Percentiles rank a stretch among this genome's conserved stretches.
phyloP scores from a whole-genome alignment of 2,329 filamentous ascomycete species.

The Fusarium sp. region DNA sequence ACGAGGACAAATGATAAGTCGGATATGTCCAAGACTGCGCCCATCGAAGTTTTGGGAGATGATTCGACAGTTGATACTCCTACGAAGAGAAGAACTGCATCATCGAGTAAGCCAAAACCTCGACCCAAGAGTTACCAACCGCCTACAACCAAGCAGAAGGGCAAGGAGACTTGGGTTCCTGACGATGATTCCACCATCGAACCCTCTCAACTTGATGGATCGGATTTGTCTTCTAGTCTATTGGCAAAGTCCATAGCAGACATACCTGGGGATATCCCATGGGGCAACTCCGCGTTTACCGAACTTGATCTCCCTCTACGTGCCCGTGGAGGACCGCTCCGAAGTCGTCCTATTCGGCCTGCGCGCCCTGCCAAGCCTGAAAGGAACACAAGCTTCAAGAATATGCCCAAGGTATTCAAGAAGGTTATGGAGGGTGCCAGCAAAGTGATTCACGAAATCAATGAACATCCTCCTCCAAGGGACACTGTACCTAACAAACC shows the following conservation, averaged over 20 bases:
- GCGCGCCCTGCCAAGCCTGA: constrained; percentile 58
- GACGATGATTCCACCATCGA: constrained; percentile 49
- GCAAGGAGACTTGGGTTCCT: constrained; percentile 48
- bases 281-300: constrained; percentile 75
- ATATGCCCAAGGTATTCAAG: constrained; percentile 72
- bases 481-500: constrained; percentile 66
- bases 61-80: constrained; percentile 56
- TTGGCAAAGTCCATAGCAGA: constrained; percentile 68
- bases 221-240: constrained; percentile 53
- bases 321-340: constrained; percentile 59
- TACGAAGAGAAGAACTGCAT: constrained; percentile 51
- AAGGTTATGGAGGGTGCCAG: constrained; percentile 73
- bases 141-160: constrained; percentile 40
- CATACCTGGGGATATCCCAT: constrained; percentile 67
- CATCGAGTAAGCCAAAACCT: constrained; percentile 45
- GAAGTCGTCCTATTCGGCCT: constrained; percentile 54
- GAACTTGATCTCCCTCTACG: constrained; percentile 67
- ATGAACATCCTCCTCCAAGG: constrained; percentile 62
- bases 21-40: constrained; percentile 6
- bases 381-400: constrained; percentile 68
- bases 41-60: constrained; percentile 54
- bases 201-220: constrained; percentile 45
- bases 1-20: constrained; percentile 23
- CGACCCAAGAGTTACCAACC: constrained; percentile 46
- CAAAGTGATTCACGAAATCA: constrained; percentile 72